These are phyloP conservation scores for Xylaria sp. DNA, from an alignment of 2,329 filamentous ascomycete genomes.

Conservation along the genomic window DNA sequence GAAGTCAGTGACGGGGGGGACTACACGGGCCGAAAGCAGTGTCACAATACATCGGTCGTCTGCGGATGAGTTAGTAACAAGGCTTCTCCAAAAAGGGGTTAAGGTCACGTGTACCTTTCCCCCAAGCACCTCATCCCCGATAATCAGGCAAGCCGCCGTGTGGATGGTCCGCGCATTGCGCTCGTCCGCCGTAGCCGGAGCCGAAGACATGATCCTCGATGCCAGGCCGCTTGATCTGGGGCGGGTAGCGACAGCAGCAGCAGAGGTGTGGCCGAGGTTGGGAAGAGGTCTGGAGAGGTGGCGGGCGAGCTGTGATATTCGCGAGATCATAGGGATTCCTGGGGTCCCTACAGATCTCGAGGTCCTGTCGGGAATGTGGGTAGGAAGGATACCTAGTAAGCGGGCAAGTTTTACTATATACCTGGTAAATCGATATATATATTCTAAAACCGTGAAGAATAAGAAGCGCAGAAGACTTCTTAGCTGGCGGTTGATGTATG, in stretches of 20 bases:
- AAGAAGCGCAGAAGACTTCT: too few relatives aligned
- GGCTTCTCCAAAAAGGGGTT: not conserved
- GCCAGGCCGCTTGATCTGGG: slow-evolving; percentile 29
- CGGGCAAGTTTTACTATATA: not conserved
- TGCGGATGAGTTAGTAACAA: slow-evolving; percentile 21
- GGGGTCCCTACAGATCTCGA: not conserved
- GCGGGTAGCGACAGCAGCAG: slow-evolving; percentile 35
- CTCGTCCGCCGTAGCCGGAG: slow-evolving; percentile 51
- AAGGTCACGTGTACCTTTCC: slow-evolving; percentile 71
- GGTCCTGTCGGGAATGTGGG: not conserved
- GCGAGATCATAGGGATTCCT: slow-evolving; percentile 66
- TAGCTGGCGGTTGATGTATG: too few relatives aligned
- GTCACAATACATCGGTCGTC: slow-evolving; percentile 36
- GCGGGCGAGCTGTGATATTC: slow-evolving; percentile 72
- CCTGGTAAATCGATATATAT: not conserved
- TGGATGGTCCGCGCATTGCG: slow-evolving; percentile 71
- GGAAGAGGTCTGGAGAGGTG: slow-evolving; percentile 68
- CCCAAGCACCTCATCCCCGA: slow-evolving; percentile 94
- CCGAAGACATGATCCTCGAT: slow-evolving; percentile 49
- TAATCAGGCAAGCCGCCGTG: slow-evolving; percentile 90
- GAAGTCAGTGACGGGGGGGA: slow-evolving; percentile 14
- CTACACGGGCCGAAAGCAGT: not conserved
- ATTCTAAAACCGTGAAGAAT: not conserved
- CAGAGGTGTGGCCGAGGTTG: slow-evolving; percentile 55
- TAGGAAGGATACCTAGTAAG: not conserved